These are phyloP conservation scores for Helicocarpus griseus DNA, from an alignment of 2,329 filamentous ascomycete genomes.

Conservation along the genomic window DNA sequence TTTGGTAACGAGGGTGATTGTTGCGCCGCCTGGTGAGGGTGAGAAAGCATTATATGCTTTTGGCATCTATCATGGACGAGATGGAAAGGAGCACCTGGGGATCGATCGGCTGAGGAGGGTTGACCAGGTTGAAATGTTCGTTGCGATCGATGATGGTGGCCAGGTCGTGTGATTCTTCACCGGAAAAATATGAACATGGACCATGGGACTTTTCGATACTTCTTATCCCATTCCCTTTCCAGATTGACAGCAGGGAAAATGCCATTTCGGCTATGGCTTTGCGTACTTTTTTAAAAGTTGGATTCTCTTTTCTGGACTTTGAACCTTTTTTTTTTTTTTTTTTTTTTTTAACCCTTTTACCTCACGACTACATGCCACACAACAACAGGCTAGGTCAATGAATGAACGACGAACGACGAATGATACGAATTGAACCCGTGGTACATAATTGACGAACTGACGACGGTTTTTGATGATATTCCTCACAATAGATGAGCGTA, in stretches of 20 bases:
- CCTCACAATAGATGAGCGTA: background rate
- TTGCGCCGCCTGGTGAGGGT: constrained; percentile 31
- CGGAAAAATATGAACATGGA: background rate
- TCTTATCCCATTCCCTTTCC: background rate
- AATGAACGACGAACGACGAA: background rate
- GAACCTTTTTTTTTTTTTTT: no score
- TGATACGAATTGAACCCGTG: background rate
- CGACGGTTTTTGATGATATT: background rate
- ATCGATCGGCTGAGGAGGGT: constrained; percentile 46
- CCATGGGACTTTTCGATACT: background rate
- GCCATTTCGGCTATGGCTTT: no score
- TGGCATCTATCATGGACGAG: constrained; percentile 47
- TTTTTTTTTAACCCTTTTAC: no score
- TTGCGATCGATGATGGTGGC: constrained; percentile 10
- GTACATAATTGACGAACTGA: background rate
- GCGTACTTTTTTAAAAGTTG: background rate
- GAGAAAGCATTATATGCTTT: constrained; percentile 43
- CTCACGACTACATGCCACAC: background rate
- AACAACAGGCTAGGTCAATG: background rate
- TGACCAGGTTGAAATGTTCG: constrained; percentile 34
- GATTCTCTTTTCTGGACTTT: background rate
- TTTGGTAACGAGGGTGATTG: constrained; percentile 59
- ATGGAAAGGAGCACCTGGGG: constrained; percentile 50
- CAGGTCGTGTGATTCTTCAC: background rate
- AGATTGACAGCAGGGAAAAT: no score